A percentile compares a stretch with the other conserved stretches of the same genome.
These are phyloP conservation scores for Scleroderma bovista DNA, from an alignment of 768 basidiomycete genomes.

Conservation along the genomic window DNA sequence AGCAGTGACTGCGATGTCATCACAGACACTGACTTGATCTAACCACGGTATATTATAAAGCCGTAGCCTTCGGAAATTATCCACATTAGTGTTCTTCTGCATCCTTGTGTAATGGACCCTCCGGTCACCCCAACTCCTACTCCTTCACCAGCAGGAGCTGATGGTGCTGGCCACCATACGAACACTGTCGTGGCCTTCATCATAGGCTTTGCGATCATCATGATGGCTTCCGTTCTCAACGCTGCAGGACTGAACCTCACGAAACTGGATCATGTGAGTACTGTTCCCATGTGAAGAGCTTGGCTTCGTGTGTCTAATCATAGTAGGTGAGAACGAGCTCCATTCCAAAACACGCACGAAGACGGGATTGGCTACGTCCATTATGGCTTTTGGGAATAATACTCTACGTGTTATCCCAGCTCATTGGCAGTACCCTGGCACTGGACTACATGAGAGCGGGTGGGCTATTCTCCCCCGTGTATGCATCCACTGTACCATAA, in stretches of 20 bases:
- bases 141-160: slow-evolving; percentile 13
- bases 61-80: not conserved
- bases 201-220: slow-evolving; percentile 80
- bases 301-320: not conserved
- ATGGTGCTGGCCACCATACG: slow-evolving; percentile 33
- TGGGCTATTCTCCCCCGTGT: slow-evolving; percentile 25
- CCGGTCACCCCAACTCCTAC: slow-evolving; percentile 8
- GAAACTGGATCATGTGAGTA: slow-evolving; percentile 83
- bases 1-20: not conserved
- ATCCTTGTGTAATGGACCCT: slow-evolving; percentile 11
- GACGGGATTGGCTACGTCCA: slow-evolving; percentile 75
- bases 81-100: not conserved
- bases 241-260: slow-evolving; percentile 93
- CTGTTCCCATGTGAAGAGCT: not conserved
- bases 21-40: not conserved
- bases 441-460: slow-evolving; percentile 86
- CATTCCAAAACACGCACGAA: slow-evolving; percentile 71
- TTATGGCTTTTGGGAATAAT: slow-evolving; percentile 90
- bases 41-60: not conserved
- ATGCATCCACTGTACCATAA: not conserved
- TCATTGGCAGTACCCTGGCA: slow-evolving; percentile 83
- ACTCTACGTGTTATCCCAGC: slow-evolving; percentile 87
- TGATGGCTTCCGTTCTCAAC: slow-evolving; percentile 80
- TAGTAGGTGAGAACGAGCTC: slow-evolving; percentile 62
- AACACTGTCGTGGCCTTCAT: slow-evolving; percentile 69